Conservation (phyloP, 306 rosid species). For the Chamaecrista fasciculata region DNA sequence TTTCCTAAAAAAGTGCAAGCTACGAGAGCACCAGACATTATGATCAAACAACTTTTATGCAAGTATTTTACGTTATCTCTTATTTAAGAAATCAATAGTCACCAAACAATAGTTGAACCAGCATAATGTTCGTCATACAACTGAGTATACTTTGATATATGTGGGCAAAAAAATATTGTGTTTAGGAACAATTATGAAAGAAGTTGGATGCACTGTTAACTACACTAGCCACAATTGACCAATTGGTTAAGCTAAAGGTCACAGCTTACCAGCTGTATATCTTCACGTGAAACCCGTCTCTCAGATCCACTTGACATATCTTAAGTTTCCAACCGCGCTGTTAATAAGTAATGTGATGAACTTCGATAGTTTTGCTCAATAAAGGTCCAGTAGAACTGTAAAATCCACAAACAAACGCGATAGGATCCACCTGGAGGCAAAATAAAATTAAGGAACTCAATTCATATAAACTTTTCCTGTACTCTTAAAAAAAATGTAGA, state of each 20-base stretch:
- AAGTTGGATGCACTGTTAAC: background rate
- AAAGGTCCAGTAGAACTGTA: conserved; percentile 1
- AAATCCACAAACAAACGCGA: background rate
- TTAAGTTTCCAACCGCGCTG: background rate
- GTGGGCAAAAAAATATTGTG: background rate
- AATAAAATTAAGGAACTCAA: background rate
- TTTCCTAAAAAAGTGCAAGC: background rate
- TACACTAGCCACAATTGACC: background rate
- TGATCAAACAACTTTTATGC: background rate
- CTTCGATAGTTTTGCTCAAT: background rate
- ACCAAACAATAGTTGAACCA: background rate
- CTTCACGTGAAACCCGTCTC: conserved; percentile 70
- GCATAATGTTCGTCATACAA: background rate
- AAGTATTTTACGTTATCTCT: background rate
- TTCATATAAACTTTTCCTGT: background rate
- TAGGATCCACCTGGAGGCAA: conserved; percentile 16
- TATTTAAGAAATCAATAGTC: background rate
- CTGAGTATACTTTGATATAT: background rate
- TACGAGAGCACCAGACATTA: background rate
- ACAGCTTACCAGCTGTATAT: conserved; percentile 78
- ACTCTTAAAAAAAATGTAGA: background rate
- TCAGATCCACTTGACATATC: conserved; percentile 78
- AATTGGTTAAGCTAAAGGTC: conserved; percentile 1
- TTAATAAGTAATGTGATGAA: background rate
- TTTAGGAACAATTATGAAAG: background rate